Base-by-base conservation (phyloP, 1,284 basidiomycete genomes). In the Trametes hirsuta region DNA sequence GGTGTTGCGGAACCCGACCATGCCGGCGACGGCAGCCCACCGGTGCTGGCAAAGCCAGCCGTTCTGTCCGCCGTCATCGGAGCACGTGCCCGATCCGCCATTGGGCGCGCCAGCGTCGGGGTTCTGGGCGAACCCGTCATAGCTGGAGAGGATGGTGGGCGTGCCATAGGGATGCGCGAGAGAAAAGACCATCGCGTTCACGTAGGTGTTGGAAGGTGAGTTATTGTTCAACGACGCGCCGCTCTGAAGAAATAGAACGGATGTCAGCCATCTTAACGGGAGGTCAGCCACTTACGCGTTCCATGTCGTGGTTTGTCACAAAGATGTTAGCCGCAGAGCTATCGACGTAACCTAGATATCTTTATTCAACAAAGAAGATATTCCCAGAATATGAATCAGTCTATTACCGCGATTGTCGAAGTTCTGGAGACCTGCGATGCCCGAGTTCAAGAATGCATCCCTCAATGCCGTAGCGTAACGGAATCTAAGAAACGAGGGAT, bases 261-360 rank as follows among this genome's bases (percentile, higher is more conserved):
- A 10, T 12, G 56, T 9, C 58, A 40, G 59, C 46, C 47, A 41
- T 4, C 8, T 5, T 30, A 9, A 44, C 22, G 35, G 6, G 36
- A 24, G 56, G 15, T 1, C 44, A 24, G 2, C 41, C 1, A 22
- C 80, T 49, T 63, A 86, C 86, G 42, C 87, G 74, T 69, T 90
- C 88, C 0, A 87, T 88, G 65, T 90, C 88, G 62, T 90, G 87
- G 66, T 90, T 87, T 0, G 81, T 77, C 3, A 90, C 86, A 62
- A 90, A 90, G 21, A 86, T 82, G 64, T 90, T 90, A 0, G 87
- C 87, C 37, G 71, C 68, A 0, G 72, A 72, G 6, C 84, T 79
- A 0, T 80, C 41, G 2, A 88, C 75, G 86, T 86, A 89, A 11
- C 84, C 86, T 85, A 47, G 6, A 18, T 4, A 21, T 2, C 53